A percentile compares a stretch with the other conserved stretches of the same genome.
These are phyloP conservation scores for Gloeopeniophorella convolvens DNA, from an alignment of 768 basidiomycete genomes.

Conservation along the genomic window DNA sequence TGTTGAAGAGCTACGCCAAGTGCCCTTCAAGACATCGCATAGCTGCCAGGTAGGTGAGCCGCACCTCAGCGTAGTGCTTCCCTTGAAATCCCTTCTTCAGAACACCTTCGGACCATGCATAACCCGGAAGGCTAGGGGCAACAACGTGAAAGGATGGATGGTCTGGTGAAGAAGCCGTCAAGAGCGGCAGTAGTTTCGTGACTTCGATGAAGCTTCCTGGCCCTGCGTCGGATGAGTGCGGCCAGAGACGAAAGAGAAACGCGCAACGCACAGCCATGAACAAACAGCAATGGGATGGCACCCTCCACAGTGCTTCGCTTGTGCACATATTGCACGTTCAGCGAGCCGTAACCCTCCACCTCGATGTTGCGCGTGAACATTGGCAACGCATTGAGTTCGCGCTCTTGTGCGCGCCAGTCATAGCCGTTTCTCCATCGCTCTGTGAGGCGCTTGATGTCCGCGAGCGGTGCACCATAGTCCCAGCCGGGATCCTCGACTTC, in stretches of 20 bases:
- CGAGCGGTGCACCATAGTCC: conserved; percentile 39
- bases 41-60: conserved; percentile 15
- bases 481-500: conserved; percentile 44
- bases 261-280: too few relatives aligned
- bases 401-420: conserved; percentile 26
- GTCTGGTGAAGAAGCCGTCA: too few relatives aligned
- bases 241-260: too few relatives aligned
- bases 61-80: conserved; percentile 24
- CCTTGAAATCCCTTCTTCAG: conserved; percentile 23
- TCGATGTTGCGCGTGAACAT: conserved; percentile 30
- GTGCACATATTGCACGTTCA: too few relatives aligned
- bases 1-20: conserved; percentile 5
- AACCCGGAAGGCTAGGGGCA: conserved; percentile 25
- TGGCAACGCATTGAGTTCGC: conserved; percentile 26
- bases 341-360: conserved; percentile 26
- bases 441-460: conserved; percentile 23
- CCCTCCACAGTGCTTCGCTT: too few relatives aligned
- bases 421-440: conserved; percentile 25
- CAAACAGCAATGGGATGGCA: too few relatives aligned
- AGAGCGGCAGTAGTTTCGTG: too few relatives aligned
- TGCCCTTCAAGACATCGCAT: background rate
- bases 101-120: conserved; percentile 24
- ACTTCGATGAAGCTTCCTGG: too few relatives aligned
- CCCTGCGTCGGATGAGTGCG: too few relatives aligned
- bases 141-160: too few relatives aligned